Percentiles rank a stretch among this genome's conserved stretches.
Conservation (phyloP, 192 early-diverging fungal genomes). For the Kappamyces sp. region DNA sequence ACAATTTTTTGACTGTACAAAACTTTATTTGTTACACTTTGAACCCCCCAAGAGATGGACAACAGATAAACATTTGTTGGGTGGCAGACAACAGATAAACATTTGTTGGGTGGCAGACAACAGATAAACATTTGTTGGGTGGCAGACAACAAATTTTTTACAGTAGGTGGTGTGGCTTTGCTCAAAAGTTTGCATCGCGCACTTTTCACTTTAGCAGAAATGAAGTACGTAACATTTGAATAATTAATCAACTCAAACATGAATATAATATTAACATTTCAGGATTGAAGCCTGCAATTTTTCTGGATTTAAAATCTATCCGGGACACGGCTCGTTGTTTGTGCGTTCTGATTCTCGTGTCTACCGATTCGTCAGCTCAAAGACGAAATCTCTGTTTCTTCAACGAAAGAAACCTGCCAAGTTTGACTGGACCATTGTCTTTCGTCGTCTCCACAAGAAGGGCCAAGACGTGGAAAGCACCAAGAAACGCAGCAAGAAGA, state of each 20-base stretch:
- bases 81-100: too few species aligned
- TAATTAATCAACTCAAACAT: too few species aligned
- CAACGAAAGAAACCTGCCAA: conserved; percentile 97
- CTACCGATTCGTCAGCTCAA: conserved; percentile 96
- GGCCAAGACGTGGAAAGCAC: conserved; percentile 90
- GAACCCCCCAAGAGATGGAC: too few species aligned
- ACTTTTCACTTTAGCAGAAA: background rate
- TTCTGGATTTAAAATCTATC: conserved; percentile 99
- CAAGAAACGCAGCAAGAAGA: conserved; percentile 93
- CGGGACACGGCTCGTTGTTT: conserved; percentile 92
- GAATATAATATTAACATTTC: conserved; percentile 5
- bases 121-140: too few species aligned
- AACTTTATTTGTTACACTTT: too few species aligned
- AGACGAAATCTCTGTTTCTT: conserved; percentile 94
- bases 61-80: too few species aligned
- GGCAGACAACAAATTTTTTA: too few species aligned
- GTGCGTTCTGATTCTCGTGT: conserved; percentile 88
- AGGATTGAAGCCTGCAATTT: conserved; percentile 94
- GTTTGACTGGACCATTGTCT: conserved; percentile 94
- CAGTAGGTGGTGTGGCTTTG: too few species aligned
- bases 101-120: too few species aligned
- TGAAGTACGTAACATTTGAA: too few species aligned
- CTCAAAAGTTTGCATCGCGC: background rate
- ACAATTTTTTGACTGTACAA: too few species aligned
- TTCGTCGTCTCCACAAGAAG: conserved; percentile 99